Conservation (phyloP, 495 filamentous ascomycete species). For the Aspergillus incahuasiensis region DNA sequence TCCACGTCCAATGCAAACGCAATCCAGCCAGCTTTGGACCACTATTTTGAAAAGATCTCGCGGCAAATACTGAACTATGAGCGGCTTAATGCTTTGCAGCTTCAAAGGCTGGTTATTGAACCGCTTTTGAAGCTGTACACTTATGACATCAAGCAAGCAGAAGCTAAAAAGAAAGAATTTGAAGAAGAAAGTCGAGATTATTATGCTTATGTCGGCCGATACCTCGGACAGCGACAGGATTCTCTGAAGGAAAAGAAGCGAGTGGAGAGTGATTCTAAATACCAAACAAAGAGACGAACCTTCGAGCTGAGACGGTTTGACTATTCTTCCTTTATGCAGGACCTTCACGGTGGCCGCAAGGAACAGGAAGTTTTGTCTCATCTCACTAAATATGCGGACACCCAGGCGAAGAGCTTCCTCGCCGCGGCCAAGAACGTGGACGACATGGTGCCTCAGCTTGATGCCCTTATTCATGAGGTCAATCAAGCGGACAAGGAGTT, state of each 20-base stretch:
- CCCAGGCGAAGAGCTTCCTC: conserved; percentile 80
- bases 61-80: conserved; percentile 86
- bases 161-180: conserved; percentile 95
- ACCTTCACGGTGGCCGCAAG: conserved; percentile 93
- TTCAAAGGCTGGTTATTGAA: conserved; percentile 91
- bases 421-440: conserved; percentile 81
- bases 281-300: conserved; percentile 86
- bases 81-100: conserved; percentile 71
- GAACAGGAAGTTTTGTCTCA: conserved; percentile 97
- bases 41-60: conserved; percentile 97
- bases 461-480: conserved; percentile 87
- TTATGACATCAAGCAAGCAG: conserved; percentile 95
- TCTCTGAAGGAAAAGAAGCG: conserved; percentile 96
- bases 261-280: conserved; percentile 90
- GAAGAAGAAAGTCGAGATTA: conserved; percentile 98
- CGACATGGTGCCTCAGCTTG: conserved; percentile 80
- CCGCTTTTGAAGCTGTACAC: conserved; percentile 89
- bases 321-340: conserved; percentile 99
- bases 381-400: conserved; percentile 89
- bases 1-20: conserved; percentile 90
- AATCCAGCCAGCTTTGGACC: conserved; percentile 90
- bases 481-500: conserved; percentile 91
- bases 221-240: conserved; percentile 92
- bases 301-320: conserved; percentile 98
- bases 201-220: conserved; percentile 89